Evolutionary conservation across 805 yeast species (phyloP), one percentile per base, ranked within the genome.

Genomic region (Saturnispora dispora): DNA sequence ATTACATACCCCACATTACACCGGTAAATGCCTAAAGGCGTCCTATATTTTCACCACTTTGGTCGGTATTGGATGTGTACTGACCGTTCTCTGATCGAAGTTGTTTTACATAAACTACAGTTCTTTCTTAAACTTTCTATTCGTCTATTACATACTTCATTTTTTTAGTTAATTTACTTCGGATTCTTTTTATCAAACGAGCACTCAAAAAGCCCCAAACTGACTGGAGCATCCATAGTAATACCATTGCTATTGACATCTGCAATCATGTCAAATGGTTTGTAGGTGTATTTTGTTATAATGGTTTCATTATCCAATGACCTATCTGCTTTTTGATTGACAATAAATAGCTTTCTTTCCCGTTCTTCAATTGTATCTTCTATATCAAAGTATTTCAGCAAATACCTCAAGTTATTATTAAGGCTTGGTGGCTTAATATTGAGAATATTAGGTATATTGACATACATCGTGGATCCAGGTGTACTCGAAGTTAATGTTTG

Each of bases 211-310:
- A 75, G 63, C 17, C 78, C 74, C 49, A 82, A 63, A 52, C 76
- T 76, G 17, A 81, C 61, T 2, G 83, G 75, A 0, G 77, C 72
- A 57, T 81, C 85, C 60, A 80, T 79, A 28, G 69, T 55, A 5
- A 74, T 68, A 52, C 70, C 66, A 6, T 65, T 58, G 0, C 81
- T 76, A 55, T 70, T 75, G 1, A 82, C 68, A 50, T 81, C 85
- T 58, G 81, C 85, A 44, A 81, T 70, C 56, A 80, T 59, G 56
- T 81, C 87, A 63, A 80, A 79, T 11, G 79, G 68, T 53, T 76
- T 71, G 45, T 73, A 58, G 23, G 61, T 66, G 52, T 77, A 69
- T 32, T 70, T 74, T 11, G 63, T 54, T 54, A 69, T 69, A 6
- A 17, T 30, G 23, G 55, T 55, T 11, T 52, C 54, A 10, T 33